Evolutionary conservation across 305 asterid species (phyloP), one percentile per base, ranked within the genome.

Genomic region (Fraxinus nigra): DNA sequence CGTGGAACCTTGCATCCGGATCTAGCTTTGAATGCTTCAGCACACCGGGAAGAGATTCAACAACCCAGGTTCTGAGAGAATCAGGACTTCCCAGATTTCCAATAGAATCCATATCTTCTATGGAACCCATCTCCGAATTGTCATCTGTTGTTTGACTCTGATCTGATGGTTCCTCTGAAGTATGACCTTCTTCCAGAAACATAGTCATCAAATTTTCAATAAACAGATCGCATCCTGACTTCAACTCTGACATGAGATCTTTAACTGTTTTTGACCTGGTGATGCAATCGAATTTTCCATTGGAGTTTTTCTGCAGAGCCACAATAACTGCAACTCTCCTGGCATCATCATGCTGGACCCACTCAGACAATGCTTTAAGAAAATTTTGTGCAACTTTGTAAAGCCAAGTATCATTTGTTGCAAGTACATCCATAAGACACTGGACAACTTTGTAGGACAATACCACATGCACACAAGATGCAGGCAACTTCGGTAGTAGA

Each of bases 61-160:
- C 88, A 67, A 94, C 86, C 99, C 99, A 96, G 73, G 90, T 89
- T 88, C 89, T 94, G 80, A 96, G 86, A 80, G 90, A 90, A 56
- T 94, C 98, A 1, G 95, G 75, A 78, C 84, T 82, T 82, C 95
- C 95, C 33, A 83, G 38, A 40, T 86, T 67, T 40, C 90, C 95
- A 85, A 78, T 80, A 40, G 90, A 89, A 85, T 90, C 97, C 88
- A 91, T 96, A 81, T 89, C 97, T 85, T 93, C 98, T 24, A 88
- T n/a, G 30, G 96, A 91, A 77, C 95, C 99, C 10, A 92, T 90
- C 87, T 96, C 99, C 4, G 98, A 96, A 89, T 93, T 94, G 80
- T 94, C 99, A 86, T 96, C 98, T 8, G 97, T 94, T 72, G 99
- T 96, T 84, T 94, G 98, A 86, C 98, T 96, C 89, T 94, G 98